Base-by-base conservation (phyloP, 1,284 basidiomycete genomes). In the Xerocomus nothofagi region DNA sequence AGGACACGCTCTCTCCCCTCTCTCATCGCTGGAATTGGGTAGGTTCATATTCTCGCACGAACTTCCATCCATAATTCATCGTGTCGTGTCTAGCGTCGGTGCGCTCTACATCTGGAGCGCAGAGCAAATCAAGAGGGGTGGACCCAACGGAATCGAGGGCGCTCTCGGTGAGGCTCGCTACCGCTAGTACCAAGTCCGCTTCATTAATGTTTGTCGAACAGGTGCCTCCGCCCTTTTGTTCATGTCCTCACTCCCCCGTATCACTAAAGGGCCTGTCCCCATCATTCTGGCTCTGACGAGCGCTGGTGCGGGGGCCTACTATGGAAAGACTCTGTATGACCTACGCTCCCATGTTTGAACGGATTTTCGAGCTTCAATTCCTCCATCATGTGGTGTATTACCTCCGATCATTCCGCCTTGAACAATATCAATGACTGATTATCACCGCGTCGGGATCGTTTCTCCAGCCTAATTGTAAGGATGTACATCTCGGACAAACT, bases 171-270 rank as follows among this genome's bases (percentile, higher is more conserved):
- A 67, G 84, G 60, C 30, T 39, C 15, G 20, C 26, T 44, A 26
- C 23, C 32, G 31, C 29, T 20, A n/a, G n/a, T n/a, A 31, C 42
- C 10, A 38, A 18, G 30, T 27, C 36, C 26, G 6, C 40, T 39
- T 40, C 6, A n/a, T 37, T 57, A 7, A 33, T 34, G 24, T 24
- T 8, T 30, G 30, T 39, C 14, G 9, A 29, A 49, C 63, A 86
- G 91, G 84, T 61, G 88, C 91, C 1, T 91, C 89, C 46, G 84
- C 86, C 9, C 54, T 93, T 4, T 75, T 93, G 26, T 71, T 93
- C 46, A 69, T 88, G n/a, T 91, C 89, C 9, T 91, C 89, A 3
- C 65, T 86, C 32, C 91, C 91, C 2, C 81, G 91, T 32, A 71
- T 81, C 47, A 63, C 76, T 29, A 91, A 91, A 65, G 91, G 88